These are phyloP conservation scores for Schizophyllum amplum DNA, from an alignment of 1,284 basidiomycete species.

Conservation along the genomic window DNA sequence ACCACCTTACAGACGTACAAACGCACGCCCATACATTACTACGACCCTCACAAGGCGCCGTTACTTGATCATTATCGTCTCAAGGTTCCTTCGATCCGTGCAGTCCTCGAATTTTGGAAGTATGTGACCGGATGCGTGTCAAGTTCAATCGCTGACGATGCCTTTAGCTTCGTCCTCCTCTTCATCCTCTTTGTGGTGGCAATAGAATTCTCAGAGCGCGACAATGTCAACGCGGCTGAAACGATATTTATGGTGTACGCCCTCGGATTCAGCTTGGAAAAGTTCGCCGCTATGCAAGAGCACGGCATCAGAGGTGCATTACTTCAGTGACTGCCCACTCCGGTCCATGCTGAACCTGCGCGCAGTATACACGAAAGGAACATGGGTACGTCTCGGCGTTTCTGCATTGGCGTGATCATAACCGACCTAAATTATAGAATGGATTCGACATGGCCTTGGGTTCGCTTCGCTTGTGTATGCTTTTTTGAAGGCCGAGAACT, in stretches of 20 bases:
- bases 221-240: constrained; percentile 60
- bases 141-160: no score
- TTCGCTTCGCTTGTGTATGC: constrained; percentile 20
- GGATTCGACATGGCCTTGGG: constrained; percentile 88
- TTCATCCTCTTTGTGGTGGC: constrained; percentile 81
- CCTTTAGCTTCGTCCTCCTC: constrained; percentile 67
- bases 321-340: constrained; percentile 1
- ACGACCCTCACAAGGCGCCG: constrained; percentile 89
- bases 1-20: constrained; percentile 72
- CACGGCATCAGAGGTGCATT: constrained; percentile 73
- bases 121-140: constrained; percentile 24
- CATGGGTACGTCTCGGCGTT: constrained; percentile 49
- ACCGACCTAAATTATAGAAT: constrained; percentile 41
- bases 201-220: constrained; percentile 62
- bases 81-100: constrained; percentile 88
- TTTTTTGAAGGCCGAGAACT: not conserved
- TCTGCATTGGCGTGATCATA: not conserved
- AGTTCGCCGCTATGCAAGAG: constrained; percentile 90
- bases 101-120: constrained; percentile 84
- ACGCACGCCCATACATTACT: constrained; percentile 85
- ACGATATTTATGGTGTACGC: constrained; percentile 75
- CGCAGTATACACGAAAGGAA: constrained; percentile 73
- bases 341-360: constrained; percentile 7
- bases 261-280: constrained; percentile 85
- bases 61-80: constrained; percentile 89